Conservation (phyloP, 768 basidiomycete species). For the Phylloporus sp. region DNA sequence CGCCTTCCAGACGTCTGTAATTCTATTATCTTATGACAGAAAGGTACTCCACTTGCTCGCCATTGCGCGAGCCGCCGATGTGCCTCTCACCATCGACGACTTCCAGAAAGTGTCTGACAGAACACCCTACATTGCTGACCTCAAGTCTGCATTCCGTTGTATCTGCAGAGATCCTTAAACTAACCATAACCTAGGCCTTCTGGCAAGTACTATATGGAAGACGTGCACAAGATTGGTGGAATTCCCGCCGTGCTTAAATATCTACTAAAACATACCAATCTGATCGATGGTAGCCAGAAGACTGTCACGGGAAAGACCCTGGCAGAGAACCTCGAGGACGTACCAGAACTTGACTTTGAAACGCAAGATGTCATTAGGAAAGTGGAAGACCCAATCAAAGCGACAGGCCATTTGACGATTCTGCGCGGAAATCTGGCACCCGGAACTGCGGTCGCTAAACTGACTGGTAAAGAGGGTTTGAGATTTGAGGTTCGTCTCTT, state of each 20-base stretch:
- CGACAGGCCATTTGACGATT: conserved; percentile 83
- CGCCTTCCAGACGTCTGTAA: conserved; percentile 16
- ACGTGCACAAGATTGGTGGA: conserved; percentile 81
- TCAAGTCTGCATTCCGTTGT: conserved; percentile 48
- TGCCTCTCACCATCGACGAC: conserved; percentile 76
- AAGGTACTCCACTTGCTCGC: conserved; percentile 82
- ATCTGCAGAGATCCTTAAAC: background rate
- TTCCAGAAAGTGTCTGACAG: conserved; percentile 78
- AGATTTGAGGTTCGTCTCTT: conserved; percentile 61
- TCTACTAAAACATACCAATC: conserved; percentile 68
- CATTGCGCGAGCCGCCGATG: conserved; percentile 77
- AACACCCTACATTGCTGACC: conserved; percentile 82
- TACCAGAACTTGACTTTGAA: conserved; percentile 64
- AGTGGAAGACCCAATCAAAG: conserved; percentile 77
- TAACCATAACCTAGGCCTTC: conserved; percentile 52
- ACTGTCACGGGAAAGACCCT: conserved; percentile 92
- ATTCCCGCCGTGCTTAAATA: conserved; percentile 84
- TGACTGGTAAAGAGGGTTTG: conserved; percentile 90
- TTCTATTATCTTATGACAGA: conserved; percentile 4
- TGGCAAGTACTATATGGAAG: conserved; percentile 87
- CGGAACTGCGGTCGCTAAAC: conserved; percentile 83
- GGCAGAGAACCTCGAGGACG: conserved; percentile 81
- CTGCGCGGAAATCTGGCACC: conserved; percentile 88
- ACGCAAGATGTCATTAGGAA: conserved; percentile 74
- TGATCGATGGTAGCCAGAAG: conserved; percentile 78